Conservation (phyloP, 2,329 filamentous ascomycete genomes). For the Pseudogymnoascus sp. region DNA sequence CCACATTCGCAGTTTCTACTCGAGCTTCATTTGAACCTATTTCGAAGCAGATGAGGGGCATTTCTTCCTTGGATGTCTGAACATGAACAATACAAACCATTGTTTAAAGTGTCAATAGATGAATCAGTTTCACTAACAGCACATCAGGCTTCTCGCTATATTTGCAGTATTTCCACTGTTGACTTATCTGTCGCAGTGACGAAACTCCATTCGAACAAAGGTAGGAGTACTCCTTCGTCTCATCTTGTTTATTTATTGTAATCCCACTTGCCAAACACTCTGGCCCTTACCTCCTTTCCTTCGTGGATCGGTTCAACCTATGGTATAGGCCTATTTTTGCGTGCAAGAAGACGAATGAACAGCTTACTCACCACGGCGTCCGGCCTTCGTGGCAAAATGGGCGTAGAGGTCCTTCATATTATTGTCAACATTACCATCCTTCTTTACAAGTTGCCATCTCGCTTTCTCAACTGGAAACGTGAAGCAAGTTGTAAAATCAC, state of each 20-base stretch:
- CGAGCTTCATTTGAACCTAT: constrained; percentile 59
- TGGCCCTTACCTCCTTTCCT: constrained; percentile 57
- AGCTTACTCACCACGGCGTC: constrained; percentile 63
- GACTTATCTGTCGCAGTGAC: background rate
- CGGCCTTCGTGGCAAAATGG: constrained; percentile 42
- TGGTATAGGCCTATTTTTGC: constrained; percentile 80
- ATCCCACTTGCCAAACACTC: constrained; percentile 64
- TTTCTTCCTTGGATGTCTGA: constrained; percentile 74
- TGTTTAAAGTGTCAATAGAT: background rate
- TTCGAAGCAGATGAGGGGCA: constrained; percentile 58
- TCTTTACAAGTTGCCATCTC: background rate
- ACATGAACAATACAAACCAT: constrained; percentile 15
- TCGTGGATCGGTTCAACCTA: constrained; percentile 35
- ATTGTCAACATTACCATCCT: constrained; percentile 45
- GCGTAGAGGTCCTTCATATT: constrained; percentile 61
- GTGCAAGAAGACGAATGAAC: constrained; percentile 62
- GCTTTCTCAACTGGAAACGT: background rate
- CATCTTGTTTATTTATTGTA: background rate
- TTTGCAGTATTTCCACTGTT: background rate
- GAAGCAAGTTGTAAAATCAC: background rate
- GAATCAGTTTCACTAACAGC: background rate
- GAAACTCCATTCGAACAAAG: background rate
- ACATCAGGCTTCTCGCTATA: background rate
- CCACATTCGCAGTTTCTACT: constrained; percentile 86
- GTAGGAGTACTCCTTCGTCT: background rate